Conservation (phyloP, 2,329 filamentous ascomycete species). For the Scedosporium dehoogii region DNA sequence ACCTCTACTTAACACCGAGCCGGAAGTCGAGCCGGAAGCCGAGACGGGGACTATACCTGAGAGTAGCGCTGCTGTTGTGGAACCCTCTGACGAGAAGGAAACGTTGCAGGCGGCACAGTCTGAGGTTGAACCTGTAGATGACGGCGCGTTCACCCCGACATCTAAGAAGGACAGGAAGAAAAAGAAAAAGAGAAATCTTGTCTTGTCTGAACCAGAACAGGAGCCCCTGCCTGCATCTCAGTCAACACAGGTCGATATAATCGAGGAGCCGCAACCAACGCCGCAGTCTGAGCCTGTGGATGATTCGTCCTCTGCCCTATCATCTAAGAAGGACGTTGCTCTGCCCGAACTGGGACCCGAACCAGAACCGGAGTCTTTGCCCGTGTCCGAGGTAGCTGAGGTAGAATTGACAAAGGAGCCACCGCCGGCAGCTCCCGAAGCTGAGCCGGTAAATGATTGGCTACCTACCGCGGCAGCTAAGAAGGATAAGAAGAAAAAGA, state of each 20-base stretch:
- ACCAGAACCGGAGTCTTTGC: background rate
- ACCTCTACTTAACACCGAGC: too few relatives aligned
- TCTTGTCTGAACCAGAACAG: background rate
- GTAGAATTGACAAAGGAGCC: background rate
- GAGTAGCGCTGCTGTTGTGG: background rate
- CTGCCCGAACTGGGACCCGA: background rate
- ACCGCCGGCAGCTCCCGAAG: background rate
- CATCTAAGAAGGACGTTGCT: slow-evolving; percentile 3
- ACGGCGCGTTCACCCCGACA: background rate
- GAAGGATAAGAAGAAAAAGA: slow-evolving; percentile 2
- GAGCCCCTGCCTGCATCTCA: background rate
- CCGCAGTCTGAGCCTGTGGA: background rate
- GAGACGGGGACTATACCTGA: too few relatives aligned
- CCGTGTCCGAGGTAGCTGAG: background rate
- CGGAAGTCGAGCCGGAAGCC: too few relatives aligned
- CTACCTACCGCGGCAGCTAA: background rate
- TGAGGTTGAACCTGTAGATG: slow-evolving; percentile 10
- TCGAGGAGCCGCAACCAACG: background rate
- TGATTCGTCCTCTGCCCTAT: background rate
- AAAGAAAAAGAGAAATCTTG: background rate
- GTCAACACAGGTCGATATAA: background rate
- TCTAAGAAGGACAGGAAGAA: slow-evolving; percentile 13
- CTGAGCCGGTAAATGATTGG: background rate
- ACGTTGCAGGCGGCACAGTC: background rate
- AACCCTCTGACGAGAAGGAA: background rate